Evolutionary conservation across 83 land plant genomes (phyloP), one percentile per base, ranked within the genome.

Genomic region (Picea abies): DNA sequence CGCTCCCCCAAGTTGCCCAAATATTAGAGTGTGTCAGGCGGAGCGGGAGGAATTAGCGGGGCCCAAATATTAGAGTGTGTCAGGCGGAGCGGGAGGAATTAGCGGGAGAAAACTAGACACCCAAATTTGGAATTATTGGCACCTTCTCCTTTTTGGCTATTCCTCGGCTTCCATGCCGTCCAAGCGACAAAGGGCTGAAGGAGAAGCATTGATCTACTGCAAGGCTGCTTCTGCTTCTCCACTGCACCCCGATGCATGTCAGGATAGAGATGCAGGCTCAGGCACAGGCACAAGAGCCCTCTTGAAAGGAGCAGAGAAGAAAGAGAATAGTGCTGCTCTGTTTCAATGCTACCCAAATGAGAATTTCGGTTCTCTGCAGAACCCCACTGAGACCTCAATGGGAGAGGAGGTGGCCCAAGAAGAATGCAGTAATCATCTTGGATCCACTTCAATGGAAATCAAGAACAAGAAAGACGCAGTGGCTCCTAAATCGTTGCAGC

Each of bases 351-450:
- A 23, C 68, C 68, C 25, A 65, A 20, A 23, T 23, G 58, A 20
- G 58, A 22, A 76, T 76, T 52, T 52, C 7, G 22, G 7, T 15
- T 52, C 60, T 47, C 32, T 47, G 23, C 22, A 12, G 3, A 12
- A 76, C 26, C 32, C 61, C 16, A 4, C 60, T 5, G 79, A 76
- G 79, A 52, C 8, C 26, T 75, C 79, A 20, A 52, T 49, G 61
- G 79, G 60, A n/a, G 79, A 76, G 61, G 79, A 76, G 60, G 79
- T 76, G 58, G 79, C 79, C 16, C 60, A 76, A 23, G 66, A 9
- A 8, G 26, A 29, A 44, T n/a, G 22, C 26, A 47, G 23, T 25
- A 19, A 49, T 47, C 78, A 44, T 47, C 78, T 41, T 23, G 32
- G 79, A 52, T 70, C 73, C 25, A n/a, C 56, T 44, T 39, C 77